A percentile compares a stretch with the other conserved stretches of the same genome.
These are phyloP conservation scores for Articulospora tetracladia DNA, from an alignment of 495 filamentous ascomycete species.

Conservation along the genomic window DNA sequence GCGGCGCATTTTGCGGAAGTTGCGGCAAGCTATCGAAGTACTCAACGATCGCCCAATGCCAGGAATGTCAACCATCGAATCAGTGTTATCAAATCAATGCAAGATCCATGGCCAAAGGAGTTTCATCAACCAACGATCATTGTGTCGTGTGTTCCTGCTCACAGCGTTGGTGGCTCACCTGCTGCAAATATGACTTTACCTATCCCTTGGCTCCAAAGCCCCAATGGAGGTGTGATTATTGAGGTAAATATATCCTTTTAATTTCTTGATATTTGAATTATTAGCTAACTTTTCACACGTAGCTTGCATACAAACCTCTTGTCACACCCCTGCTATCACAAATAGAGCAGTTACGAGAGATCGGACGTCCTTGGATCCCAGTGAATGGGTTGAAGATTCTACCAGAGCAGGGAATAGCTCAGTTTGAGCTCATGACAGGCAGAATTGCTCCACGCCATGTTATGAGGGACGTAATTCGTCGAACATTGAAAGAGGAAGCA, in stretches of 20 bases:
- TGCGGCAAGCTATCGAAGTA: not conserved
- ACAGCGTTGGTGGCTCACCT: constrained; percentile 42
- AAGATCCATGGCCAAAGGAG: constrained; percentile 58
- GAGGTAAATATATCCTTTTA: constrained; percentile 42
- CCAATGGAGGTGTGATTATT: constrained; percentile 71
- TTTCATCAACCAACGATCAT: constrained; percentile 65
- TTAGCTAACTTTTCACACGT: constrained; percentile 16
- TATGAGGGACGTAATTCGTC: constrained; percentile 55
- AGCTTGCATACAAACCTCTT: constrained; percentile 70
- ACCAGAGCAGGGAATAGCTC: constrained; percentile 72
- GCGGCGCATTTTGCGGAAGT: constrained; percentile 50
- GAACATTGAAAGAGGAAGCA: not conserved
- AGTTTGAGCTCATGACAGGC: constrained; percentile 76
- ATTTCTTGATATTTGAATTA: not conserved
- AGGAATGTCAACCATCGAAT: not conserved
- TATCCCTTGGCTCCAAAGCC: constrained; percentile 63
- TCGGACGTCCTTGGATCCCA: constrained; percentile 61
- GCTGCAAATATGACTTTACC: constrained; percentile 61
- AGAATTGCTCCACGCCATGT: constrained; percentile 65
- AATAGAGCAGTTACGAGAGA: constrained; percentile 41
- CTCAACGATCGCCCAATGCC: not conserved
- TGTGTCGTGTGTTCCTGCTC: constrained; percentile 68
- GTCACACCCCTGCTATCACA: constrained; percentile 66
- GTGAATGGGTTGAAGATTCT: constrained; percentile 75
- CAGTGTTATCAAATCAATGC: constrained; percentile 42